Evolutionary conservation across 2,329 filamentous ascomycete species (phyloP).

Genomic region (Sporothrix mexicana): DNA sequence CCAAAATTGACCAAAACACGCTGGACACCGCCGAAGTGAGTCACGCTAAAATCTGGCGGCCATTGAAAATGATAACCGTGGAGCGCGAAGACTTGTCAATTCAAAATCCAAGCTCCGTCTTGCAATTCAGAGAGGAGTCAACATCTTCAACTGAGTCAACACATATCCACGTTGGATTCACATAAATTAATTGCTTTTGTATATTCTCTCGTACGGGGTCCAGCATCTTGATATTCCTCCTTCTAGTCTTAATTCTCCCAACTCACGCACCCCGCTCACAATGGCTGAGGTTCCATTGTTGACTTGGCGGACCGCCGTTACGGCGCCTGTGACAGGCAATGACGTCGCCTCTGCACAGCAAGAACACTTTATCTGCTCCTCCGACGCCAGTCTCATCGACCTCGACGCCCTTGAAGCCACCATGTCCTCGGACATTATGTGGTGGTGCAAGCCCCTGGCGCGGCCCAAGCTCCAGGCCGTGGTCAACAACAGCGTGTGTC

Average conservation of each 20-base stretch:
- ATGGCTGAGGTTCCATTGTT: neutral
- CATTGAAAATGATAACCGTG: neutral
- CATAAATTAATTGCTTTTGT: neutral
- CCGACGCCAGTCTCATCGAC: conserved; percentile 62
- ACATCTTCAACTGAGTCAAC: neutral
- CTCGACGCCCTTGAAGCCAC: conserved; percentile 60
- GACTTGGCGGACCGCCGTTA: conserved; percentile 31
- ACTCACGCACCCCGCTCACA: neutral
- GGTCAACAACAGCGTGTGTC: conserved; percentile 63
- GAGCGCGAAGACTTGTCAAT: neutral
- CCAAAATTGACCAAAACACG: no score
- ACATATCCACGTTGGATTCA: no score
- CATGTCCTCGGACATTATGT: conserved; percentile 53
- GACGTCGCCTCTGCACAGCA: no score
- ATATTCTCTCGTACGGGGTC: no score
- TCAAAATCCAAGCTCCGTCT: no score
- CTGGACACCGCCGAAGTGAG: conserved; percentile 3
- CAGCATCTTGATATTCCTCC: neutral
- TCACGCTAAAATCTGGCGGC: neutral
- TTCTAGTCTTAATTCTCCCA: neutral
- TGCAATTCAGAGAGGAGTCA: neutral
- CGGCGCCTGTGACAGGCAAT: neutral
- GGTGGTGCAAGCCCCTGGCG: conserved; percentile 62
- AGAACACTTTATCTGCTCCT: conserved; percentile 65
- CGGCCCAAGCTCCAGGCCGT: conserved; percentile 55